phyloP scores from a whole-genome alignment of 2,329 filamentous ascomycete genomes.

The Nemania sp. region DNA sequence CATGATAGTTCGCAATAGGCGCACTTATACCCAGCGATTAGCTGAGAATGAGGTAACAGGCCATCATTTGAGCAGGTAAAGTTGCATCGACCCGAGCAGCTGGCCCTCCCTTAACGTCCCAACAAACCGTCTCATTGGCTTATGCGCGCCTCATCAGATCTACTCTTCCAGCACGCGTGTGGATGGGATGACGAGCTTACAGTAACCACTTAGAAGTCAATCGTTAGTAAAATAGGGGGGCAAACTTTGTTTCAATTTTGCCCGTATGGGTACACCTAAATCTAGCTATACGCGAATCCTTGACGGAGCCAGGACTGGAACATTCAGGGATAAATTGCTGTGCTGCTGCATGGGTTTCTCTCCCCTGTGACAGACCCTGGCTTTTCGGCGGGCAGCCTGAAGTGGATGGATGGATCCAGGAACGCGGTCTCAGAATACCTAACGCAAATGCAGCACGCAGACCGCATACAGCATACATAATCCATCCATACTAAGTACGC shows the following conservation, averaged over 20 bases:
- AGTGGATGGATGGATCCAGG: constrained; percentile 6
- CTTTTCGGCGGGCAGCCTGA: constrained; percentile 3
- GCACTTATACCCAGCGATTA: constrained; percentile 2
- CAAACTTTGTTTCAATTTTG: neutral
- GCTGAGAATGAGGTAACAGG: constrained; percentile 6
- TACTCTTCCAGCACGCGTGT: neutral
- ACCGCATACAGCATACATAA: neutral
- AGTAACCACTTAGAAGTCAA: neutral
- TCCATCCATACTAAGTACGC: too few relatives aligned
- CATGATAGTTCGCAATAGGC: constrained; percentile 1
- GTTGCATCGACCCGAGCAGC: constrained; percentile 3
- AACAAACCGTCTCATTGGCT: constrained; percentile 12
- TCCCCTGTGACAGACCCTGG: constrained; percentile 18
- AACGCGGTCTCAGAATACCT: neutral
- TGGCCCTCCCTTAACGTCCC: constrained; percentile 1
- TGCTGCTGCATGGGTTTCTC: constrained; percentile 2
- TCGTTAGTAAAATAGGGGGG: neutral
- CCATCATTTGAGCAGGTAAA: neutral
- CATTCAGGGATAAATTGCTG: neutral
- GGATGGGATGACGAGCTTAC: constrained; percentile 8
- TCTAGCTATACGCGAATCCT: constrained; percentile 6
- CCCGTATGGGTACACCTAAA: constrained; percentile 2
- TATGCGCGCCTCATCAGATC: constrained; percentile 18
- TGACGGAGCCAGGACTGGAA: neutral
- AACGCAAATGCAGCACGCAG: neutral